Base-by-base conservation (phyloP, 495 filamentous ascomycete genomes). In the Polyplosphaeria fusca region DNA sequence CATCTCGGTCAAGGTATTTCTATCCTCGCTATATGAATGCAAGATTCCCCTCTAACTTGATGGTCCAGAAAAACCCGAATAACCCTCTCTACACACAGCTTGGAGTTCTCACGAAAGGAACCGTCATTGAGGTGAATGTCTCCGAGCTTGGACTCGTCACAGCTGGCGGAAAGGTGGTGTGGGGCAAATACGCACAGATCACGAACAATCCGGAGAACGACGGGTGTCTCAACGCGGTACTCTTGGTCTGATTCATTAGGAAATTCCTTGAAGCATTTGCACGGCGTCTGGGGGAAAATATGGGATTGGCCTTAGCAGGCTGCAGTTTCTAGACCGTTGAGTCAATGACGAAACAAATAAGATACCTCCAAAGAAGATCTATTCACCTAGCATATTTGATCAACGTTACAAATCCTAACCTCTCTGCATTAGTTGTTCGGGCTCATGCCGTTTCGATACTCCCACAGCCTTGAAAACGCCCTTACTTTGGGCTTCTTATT, bases 11-110 rank as follows among this genome's bases (percentile, higher is more conserved):
- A 97, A 97, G n/a, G n/a, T n/a, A n/a, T n/a, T n/a, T n/a, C n/a
- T n/a, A n/a, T n/a, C n/a, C n/a, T n/a, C n/a, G n/a, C n/a, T n/a
- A n/a, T n/a, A n/a, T n/a, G n/a, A n/a, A n/a, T n/a, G n/a, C n/a
- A n/a, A n/a, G n/a, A n/a, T n/a, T n/a, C n/a, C n/a, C n/a, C n/a
- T n/a, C n/a, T n/a, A n/a, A n/a, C n/a, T n/a, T n/a, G n/a, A n/a
- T n/a, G n/a, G n/a, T n/a, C n/a, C n/a, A n/a, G 80, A 97, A 99
- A 85, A 98, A 96, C 76, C 93, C 93, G 11, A 88, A 93, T 75
- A 91, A 88, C 68, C 90, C 89, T 1, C 82, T 96, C 70, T 97
- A 89, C 71, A 97, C 94, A 3, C 92, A 95, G 64, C 77, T 97
- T 16, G 93, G 93, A 55, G 93, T 97, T 5, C 68, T 98, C 62